Evolutionary conservation across 805 yeast species (phyloP), one percentile per base, ranked within the genome.

Genomic region (Ogataea henricii): DNA sequence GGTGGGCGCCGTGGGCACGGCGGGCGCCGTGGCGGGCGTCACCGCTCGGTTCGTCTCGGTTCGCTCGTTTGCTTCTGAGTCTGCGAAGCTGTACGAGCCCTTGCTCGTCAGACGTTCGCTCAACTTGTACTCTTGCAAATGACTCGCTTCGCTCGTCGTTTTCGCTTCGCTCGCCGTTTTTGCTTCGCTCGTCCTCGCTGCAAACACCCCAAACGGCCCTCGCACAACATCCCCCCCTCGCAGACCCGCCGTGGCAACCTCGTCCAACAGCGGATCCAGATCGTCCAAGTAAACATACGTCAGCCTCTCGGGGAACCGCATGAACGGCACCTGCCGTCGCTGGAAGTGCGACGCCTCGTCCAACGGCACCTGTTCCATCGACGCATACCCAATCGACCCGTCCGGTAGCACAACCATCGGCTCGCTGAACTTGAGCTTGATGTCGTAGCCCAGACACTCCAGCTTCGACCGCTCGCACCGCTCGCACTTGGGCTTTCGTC

Each of bases 391-490:
- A 21, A 57, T 27, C 17, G 57, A 45, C 3, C 62, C 64, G 39
- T 58, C 56, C 6, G 45, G 13, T 13, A 53, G 51, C 7, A 75
- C 56, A 0, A 74, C 67, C 43, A 71, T 54, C 13, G 74, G 72
- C 26, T 68, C 71, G 22, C 74, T 67, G 72, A 80, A 79, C 14
- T 75, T 73, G 25, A 80, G 62, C 32, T 70, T 71, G 46, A 79
- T 70, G 32, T 64, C 74, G 56, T 78, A 80, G 0, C 84, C 83
- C 14, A 64, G 68, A 64, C 85, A 80, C 8, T 62, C 61, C 4
- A 72, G 47, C 3, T 69, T 68, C 2, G 81, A 73, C 52, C 70
- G 75, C 34, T 48, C 55, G 61, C 84, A 79, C 45, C 82, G 65
- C 26, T 55, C 40, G 55, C 84, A 79, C 14, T 48, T 52, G 2